Percentiles rank a stretch among this genome's conserved stretches.
Conservation (phyloP, 1,139 yeast genomes). For the Suhomyces yuchorum region DNA sequence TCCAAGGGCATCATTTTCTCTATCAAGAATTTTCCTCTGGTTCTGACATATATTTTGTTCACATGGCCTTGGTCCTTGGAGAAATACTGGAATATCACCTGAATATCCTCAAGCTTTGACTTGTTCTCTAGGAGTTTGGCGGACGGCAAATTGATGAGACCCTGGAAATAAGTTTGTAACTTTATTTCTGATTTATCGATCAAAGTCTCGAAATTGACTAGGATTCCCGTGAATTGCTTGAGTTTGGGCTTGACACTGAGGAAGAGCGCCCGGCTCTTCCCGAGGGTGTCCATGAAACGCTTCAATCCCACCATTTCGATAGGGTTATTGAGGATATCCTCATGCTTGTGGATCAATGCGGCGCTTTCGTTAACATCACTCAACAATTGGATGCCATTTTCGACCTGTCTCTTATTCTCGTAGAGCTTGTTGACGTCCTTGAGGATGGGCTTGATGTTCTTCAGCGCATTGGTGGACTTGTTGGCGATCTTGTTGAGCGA, state of each 20-base stretch:
- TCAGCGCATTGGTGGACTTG: slow-evolving; percentile 63
- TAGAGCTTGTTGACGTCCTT: slow-evolving; percentile 61
- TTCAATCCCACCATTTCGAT: slow-evolving; percentile 43
- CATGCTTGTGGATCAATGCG: slow-evolving; percentile 55
- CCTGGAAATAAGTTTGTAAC: slow-evolving; percentile 37
- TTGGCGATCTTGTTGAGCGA: slow-evolving; percentile 59
- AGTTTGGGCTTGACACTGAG: slow-evolving; percentile 41
- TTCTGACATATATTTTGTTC: slow-evolving; percentile 46
- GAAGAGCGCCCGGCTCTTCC: slow-evolving; percentile 35
- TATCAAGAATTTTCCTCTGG: slow-evolving; percentile 47
- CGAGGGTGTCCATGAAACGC: slow-evolving; percentile 42
- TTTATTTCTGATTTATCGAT: slow-evolving; percentile 50
- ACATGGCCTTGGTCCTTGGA: slow-evolving; percentile 35
- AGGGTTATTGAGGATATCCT: slow-evolving; percentile 41
- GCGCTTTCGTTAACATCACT: slow-evolving; percentile 69
- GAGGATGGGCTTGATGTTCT: slow-evolving; percentile 70
- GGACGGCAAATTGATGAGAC: slow-evolving; percentile 18
- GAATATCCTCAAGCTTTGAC: slow-evolving; percentile 25
- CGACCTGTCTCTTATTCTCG: slow-evolving; percentile 58
- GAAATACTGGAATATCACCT: slow-evolving; percentile 49
- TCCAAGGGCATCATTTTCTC: slow-evolving; percentile 43
- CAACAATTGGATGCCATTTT: slow-evolving; percentile 60
- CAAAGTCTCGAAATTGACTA: slow-evolving; percentile 47
- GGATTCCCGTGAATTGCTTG: slow-evolving; percentile 51
- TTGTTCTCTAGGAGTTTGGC: slow-evolving; percentile 16